phyloP scores from a whole-genome alignment of 768 basidiomycete genomes.

The Candolleomyces aberdarensis region DNA sequence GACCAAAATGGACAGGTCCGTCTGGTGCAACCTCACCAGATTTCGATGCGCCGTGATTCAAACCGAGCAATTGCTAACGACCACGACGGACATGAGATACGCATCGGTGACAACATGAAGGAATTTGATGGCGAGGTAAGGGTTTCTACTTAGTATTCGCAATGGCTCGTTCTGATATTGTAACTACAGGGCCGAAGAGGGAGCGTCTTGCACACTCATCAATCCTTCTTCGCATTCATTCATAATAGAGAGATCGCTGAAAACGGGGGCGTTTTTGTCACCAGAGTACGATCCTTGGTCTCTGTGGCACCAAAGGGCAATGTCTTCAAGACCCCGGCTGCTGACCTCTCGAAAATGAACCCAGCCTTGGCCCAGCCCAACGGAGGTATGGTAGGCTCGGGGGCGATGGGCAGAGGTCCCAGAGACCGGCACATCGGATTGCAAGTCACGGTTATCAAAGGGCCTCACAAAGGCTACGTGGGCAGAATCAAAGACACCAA shows the following conservation, averaged over 20 bases:
- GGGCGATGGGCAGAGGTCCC: conserved; percentile 73
- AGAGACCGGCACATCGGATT: conserved; percentile 81
- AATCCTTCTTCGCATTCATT: conserved; percentile 91
- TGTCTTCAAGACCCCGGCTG: conserved; percentile 54
- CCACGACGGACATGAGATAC: conserved; percentile 81
- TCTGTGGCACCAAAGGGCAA: conserved; percentile 87
- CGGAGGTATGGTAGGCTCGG: conserved; percentile 81
- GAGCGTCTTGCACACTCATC: conserved; percentile 88
- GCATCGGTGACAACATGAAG: conserved; percentile 87
- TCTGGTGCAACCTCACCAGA: conserved; percentile 89
- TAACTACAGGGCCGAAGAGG: conserved; percentile 72
- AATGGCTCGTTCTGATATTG: conserved; percentile 4
- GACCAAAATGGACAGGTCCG: conserved; percentile 93
- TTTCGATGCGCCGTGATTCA: conserved; percentile 86
- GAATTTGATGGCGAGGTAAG: conserved; percentile 86
- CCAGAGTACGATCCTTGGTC: conserved; percentile 75
- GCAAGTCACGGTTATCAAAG: conserved; percentile 77
- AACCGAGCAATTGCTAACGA: conserved; percentile 85
- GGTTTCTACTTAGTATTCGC: conserved; percentile 1
- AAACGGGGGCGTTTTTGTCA: conserved; percentile 94
- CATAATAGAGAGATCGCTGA: conserved; percentile 89
- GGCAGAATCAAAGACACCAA: conserved; percentile 96
- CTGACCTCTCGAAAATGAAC: conserved; percentile 91
- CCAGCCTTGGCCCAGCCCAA: conserved; percentile 63
- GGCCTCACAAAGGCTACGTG: conserved; percentile 85